Evolutionary conservation across 2,329 filamentous ascomycete genomes (phyloP).

Genomic region (Diaporthe longicolla): DNA sequence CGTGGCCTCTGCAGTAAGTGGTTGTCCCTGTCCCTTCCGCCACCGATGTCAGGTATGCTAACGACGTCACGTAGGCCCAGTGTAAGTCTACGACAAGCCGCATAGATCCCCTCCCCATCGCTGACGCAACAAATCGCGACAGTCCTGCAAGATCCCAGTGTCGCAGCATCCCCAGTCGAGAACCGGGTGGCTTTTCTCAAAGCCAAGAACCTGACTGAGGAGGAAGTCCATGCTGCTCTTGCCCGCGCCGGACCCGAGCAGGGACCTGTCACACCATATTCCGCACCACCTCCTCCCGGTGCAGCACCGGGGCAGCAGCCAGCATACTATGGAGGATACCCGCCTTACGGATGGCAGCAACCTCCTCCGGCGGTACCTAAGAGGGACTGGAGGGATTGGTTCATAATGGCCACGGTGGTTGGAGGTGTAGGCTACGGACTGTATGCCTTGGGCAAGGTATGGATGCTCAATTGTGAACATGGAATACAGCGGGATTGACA

Average conservation of each 20-base stretch:
- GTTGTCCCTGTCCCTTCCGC: background rate
- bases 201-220: constrained; percentile 96
- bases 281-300: constrained; percentile 58
- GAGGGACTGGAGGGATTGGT: constrained; percentile 98
- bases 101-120: background rate
- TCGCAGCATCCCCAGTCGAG: constrained; percentile 89
- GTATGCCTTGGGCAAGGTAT: constrained; percentile 88
- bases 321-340: constrained; percentile 62
- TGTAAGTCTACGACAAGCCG: constrained; percentile 53
- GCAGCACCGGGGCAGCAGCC: constrained; percentile 60
- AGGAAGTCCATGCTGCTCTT: constrained; percentile 91
- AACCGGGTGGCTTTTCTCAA: constrained; percentile 93
- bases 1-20: constrained; percentile 82
- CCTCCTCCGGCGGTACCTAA: constrained; percentile 73
- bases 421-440: constrained; percentile 91
- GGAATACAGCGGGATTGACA: background rate
- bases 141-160: constrained; percentile 96
- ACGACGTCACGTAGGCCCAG: constrained; percentile 54
- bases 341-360: constrained; percentile 69
- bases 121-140: constrained; percentile 36
- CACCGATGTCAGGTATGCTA: constrained; percentile 16
- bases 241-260: constrained; percentile 77
- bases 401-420: constrained; percentile 98
- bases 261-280: constrained; percentile 56
- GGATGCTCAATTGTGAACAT: constrained; percentile 30